phyloP scores from a whole-genome alignment of 345 rosid species.

The Citrus medica region DNA sequence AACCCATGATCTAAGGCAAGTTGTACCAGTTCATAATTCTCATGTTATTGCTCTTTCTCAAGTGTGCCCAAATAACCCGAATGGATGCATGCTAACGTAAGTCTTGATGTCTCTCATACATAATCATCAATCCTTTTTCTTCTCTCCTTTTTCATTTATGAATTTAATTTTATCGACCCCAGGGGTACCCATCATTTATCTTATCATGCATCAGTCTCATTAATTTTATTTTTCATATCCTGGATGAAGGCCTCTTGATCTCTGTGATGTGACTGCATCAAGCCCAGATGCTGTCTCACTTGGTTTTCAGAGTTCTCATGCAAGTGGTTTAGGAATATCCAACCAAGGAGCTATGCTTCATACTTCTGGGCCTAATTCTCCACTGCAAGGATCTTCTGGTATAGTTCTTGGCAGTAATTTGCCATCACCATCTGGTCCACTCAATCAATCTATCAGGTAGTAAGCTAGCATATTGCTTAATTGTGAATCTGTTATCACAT shows the following conservation, averaged over 20 bases:
- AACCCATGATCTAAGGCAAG: constrained; percentile 69
- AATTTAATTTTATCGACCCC: background rate
- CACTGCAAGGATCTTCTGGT: constrained; percentile 66
- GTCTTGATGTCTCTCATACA: constrained; percentile 23
- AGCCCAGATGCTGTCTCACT: constrained; percentile 58
- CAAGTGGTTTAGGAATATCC: constrained; percentile 47
- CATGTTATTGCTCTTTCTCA: constrained; percentile 76
- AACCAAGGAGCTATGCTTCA: constrained; percentile 67
- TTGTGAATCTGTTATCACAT: constrained; percentile 13
- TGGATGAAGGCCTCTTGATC: constrained; percentile 91
- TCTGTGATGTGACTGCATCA: constrained; percentile 63
- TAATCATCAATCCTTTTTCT: background rate
- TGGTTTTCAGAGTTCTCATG: constrained; percentile 62
- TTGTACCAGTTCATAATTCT: constrained; percentile 72
- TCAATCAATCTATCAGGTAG: constrained; percentile 60
- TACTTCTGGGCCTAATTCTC: constrained; percentile 58
- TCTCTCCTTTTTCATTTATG: background rate
- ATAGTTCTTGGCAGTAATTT: constrained; percentile 53
- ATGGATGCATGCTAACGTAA: constrained; percentile 75
- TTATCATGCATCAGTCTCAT: constrained; percentile 11
- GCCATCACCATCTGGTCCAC: constrained; percentile 56
- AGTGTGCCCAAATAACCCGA: constrained; percentile 78
- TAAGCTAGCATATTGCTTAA: constrained; percentile 10
- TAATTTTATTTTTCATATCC: constrained; percentile 24
- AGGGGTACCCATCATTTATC: background rate